Base-by-base conservation (phyloP, 805 yeast species). In the Blastobotrys chiropterorum region DNA sequence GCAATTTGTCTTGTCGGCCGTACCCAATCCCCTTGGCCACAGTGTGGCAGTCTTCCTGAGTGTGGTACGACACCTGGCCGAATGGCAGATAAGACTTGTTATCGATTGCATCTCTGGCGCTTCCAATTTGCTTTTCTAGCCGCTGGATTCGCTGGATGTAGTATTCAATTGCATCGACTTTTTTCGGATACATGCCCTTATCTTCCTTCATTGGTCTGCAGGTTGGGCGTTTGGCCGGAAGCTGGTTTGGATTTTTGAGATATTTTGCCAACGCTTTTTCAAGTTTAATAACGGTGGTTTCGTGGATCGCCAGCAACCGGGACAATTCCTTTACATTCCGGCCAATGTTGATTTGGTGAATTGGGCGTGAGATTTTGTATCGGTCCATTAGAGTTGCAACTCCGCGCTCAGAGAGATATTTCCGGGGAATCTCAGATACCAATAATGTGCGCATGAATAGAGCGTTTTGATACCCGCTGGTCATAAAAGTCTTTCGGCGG, bases 61-160 rank as follows among this genome's bases (percentile, higher is more conserved):
- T 26, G 3, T 51, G 26, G 44, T 60, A 68, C 3, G 68, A 58
- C 5, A 64, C 67, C 48, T 69, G 69, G 2, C 71, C 73, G 45
- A 62, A 69, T n/a, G 53, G 56, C 55, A 46, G 51, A 52, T n/a
- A 50, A 42, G 50, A 53, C 41, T 43, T 44, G 15, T 30, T 48
- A 22, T 55, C 62, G 15, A 48, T 39, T 17, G 48, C 48, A 42
- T 48, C 63, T 16, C 63, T 59, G n/a, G 62, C 63, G 6, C 44
- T 46, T 11, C 44, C 49, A 17, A 68, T 65, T 34, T 53, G 48
- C 6, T 53, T 47, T 19, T 57, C 67, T 11, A 62, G 56, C 11
- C 45, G 41, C 30, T 44, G 41, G 30, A 50, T 20, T 38, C 55
- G 43, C n/a, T 48, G 40, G 14, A 51, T 42, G 30, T 56, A 61